phyloP scores from a whole-genome alignment of 2,329 filamentous ascomycete genomes.

The Talaromyces verruculosus region DNA sequence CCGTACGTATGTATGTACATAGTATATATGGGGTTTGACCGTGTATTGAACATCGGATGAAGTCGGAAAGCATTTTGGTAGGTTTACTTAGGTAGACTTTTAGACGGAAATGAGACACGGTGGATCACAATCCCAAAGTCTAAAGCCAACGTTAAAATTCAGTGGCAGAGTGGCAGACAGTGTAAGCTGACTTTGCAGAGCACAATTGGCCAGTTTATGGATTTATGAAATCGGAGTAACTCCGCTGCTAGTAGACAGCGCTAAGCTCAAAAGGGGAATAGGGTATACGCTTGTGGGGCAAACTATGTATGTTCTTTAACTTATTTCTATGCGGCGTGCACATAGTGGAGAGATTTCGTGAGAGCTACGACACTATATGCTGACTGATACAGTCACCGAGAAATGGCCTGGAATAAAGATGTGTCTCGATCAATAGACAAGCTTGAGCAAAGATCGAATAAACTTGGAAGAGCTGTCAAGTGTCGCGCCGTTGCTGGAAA shows the following conservation, averaged over 20 bases:
- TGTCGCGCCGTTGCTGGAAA: not conserved
- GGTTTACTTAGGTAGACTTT: not conserved
- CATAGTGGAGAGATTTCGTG: not conserved
- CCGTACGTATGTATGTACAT: not conserved
- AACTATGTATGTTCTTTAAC: not conserved
- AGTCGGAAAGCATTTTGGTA: slow-evolving; percentile 2
- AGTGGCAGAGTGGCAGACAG: not conserved
- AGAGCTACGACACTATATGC: not conserved
- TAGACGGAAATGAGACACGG: not conserved
- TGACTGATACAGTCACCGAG: not conserved
- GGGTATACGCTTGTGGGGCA: not conserved
- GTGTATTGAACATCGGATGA: slow-evolving; percentile 1
- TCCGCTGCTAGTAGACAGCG: not conserved
- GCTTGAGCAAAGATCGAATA: not conserved
- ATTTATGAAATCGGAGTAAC: not conserved
- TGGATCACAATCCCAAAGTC: not conserved
- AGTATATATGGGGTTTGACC: not conserved
- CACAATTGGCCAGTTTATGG: not conserved
- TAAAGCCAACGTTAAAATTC: slow-evolving; percentile 3
- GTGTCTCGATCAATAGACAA: not conserved
- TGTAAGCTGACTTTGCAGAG: not conserved
- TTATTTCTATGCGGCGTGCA: not conserved
- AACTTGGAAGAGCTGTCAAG: not conserved
- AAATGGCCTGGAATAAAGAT: not conserved
- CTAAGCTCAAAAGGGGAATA: not conserved